These are phyloP conservation scores for Beauveria sp. DNA, from an alignment of 2,329 filamentous ascomycete genomes.

Conservation along the genomic window DNA sequence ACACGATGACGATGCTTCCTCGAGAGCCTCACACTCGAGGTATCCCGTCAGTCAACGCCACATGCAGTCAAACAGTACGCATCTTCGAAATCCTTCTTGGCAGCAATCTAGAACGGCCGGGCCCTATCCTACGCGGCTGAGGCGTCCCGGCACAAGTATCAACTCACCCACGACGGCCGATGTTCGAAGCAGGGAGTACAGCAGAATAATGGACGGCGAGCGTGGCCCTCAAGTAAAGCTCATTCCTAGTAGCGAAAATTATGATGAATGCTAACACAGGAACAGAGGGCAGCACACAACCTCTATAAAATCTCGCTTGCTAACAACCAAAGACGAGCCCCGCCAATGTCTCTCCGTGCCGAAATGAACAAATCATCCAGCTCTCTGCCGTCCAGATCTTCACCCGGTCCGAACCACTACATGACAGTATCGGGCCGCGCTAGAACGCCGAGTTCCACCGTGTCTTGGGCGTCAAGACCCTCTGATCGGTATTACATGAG, in stretches of 20 bases:
- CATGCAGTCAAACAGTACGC: neutral
- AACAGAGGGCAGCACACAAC: slow-evolving; percentile 38
- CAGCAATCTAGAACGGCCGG: slow-evolving; percentile 44
- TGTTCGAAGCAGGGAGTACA: slow-evolving; percentile 40
- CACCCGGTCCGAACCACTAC: slow-evolving; percentile 19
- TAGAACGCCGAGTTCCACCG: slow-evolving; percentile 30
- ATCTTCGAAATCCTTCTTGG: slow-evolving; percentile 1
- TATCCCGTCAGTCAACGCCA: neutral
- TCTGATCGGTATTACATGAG: slow-evolving; percentile 26
- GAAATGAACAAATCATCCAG: slow-evolving; percentile 34
- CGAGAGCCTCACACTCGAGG: neutral
- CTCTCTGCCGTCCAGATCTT: slow-evolving; percentile 28
- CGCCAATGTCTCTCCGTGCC: slow-evolving; percentile 31
- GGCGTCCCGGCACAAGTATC: slow-evolving; percentile 43
- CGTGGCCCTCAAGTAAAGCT: slow-evolving; percentile 37
- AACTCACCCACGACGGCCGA: slow-evolving; percentile 42
- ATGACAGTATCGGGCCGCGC: slow-evolving; percentile 19
- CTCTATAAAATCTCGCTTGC: slow-evolving; percentile 32
- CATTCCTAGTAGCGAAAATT: neutral
- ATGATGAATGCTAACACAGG: slow-evolving; percentile 11
- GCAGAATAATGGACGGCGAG: slow-evolving; percentile 43
- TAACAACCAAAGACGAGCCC: slow-evolving; percentile 27
- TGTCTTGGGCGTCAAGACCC: slow-evolving; percentile 19
- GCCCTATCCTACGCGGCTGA: slow-evolving; percentile 50
- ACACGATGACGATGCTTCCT: neutral